Base-by-base conservation (phyloP, 2,329 filamentous ascomycete genomes). In the Sporothrix pallida region DNA sequence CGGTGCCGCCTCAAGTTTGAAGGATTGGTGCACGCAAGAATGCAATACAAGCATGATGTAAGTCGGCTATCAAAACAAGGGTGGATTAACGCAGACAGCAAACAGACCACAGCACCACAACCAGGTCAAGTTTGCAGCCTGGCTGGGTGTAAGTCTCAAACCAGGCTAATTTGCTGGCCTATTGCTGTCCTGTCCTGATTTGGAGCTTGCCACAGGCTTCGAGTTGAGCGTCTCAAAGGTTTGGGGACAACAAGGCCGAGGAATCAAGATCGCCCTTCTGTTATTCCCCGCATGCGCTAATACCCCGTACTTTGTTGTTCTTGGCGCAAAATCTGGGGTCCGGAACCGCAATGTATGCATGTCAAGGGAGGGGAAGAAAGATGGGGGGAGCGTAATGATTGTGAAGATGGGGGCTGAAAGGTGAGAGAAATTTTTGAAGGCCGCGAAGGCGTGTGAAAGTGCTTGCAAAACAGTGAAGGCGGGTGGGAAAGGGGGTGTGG, bases 291-390 rank as follows among this genome's bases (percentile, higher is more conserved):
- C 62, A 67, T 15, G 26, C 42, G 42, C 62, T 67, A 48, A 67
- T 48, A 15, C 62, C 42, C 60, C 42, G 62, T 67, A 48, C 62
- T 48, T 46, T 8, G 17, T 13, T 48, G 10, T 15, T 26, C 17
- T 63, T 46, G 31, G 62, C 37, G n/a, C 62, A 42, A 67, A 26
- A 23, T 48, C 44, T 12, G 62, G 62, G 62, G 62, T 67, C 62
- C 60, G 62, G 62, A 67, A 26, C 62, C 62, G 62, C 62, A 67
- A 48, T 8, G n/a, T 67, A 26, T 46, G 42, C 37, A 48, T 26
- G 42, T 10, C 13, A 48, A 67, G 42, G n/a, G 42, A 15, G 62
- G 62, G 17, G 42, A 46, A 12, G 15, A 42, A 17, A 31, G 26
- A 23, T 4, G 56, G 26, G 23, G 44, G 17, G 5, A 8, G 12